Base-by-base conservation (phyloP, 768 basidiomycete species). In the Suillus paluster region DNA sequence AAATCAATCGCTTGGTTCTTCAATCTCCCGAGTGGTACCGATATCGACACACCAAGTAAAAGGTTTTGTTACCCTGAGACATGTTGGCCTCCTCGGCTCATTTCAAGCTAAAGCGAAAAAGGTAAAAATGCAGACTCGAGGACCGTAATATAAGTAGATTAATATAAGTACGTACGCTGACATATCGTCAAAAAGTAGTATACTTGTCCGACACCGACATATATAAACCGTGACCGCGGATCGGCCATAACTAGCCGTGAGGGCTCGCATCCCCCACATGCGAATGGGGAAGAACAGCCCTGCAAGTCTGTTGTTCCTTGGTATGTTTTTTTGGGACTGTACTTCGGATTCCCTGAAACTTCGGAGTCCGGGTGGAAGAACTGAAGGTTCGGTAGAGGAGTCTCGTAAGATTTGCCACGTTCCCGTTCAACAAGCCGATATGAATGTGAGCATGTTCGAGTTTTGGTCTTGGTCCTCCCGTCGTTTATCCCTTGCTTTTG, bases 381-480 rank as follows among this genome's bases (percentile, higher is more conserved):
- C 30, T 30, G 30, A 45, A 44, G 36, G n/a, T 30, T 54, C 50
- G 53, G 62, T 58, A 65, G 63, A 60, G 46, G 30, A 33, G 25
- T 75, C 62, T 61, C 74, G 72, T 74, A 75, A 75, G n/a, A 19
- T 21, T 15, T 19, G 64, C 66, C 74, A 75, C 74, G 74, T 65
- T 71, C 64, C 65, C 48, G 67, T 59, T 64, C 34, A 54, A 63
- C 57, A 14, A 57, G 36, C 48, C 61, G 53, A 63, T 57, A 44
- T 63, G 62, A 61, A 62, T 62, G 45, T 63, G 58, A 66, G 63
- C 64, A 61, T 70, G 73, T 74, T 75, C 57, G 56, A 64, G 45
- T 69, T 63, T 41, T 23, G 45, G 52, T 58, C 19, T 55, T 27
- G 33, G 44, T 67, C 68, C 72, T 68, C 73, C 60, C 54, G 54